These are phyloP conservation scores for Termitomyces sp. DNA, from an alignment of 768 basidiomycete genomes.

Conservation along the genomic window DNA sequence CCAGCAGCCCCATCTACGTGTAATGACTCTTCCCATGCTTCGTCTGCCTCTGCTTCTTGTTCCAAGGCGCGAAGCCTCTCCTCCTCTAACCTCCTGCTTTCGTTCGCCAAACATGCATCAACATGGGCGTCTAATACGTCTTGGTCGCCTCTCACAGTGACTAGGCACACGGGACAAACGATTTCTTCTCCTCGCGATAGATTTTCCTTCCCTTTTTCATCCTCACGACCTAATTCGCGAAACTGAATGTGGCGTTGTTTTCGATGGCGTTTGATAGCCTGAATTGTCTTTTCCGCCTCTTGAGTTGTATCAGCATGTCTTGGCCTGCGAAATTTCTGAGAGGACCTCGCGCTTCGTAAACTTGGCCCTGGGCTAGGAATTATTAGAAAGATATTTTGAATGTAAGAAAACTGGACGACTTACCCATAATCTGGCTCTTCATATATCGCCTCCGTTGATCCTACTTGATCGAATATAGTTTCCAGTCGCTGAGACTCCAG, in stretches of 20 bases:
- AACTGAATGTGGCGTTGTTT: slow-evolving; percentile 64
- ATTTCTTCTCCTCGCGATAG: slow-evolving; percentile 33
- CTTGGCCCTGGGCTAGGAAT: slow-evolving; percentile 24
- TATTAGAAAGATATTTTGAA: not conserved
- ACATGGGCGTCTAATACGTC: slow-evolving; percentile 78
- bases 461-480: slow-evolving; percentile 57
- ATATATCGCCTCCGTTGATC: slow-evolving; percentile 50
- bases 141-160: slow-evolving; percentile 52
- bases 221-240: slow-evolving; percentile 61
- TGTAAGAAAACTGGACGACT: slow-evolving; percentile 10
- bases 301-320: slow-evolving; percentile 28
- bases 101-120: slow-evolving; percentile 70
- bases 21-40: slow-evolving; percentile 23
- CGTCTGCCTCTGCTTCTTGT: slow-evolving; percentile 20
- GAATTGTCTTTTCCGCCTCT: slow-evolving; percentile 48
- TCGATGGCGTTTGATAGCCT: slow-evolving; percentile 60
- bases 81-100: slow-evolving; percentile 36
- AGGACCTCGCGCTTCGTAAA: slow-evolving; percentile 32
- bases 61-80: slow-evolving; percentile 32
- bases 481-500: slow-evolving; percentile 68
- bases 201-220: slow-evolving; percentile 31
- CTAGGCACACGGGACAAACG: slow-evolving; percentile 67
- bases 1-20: slow-evolving; percentile 24
- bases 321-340: slow-evolving; percentile 34
- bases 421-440: slow-evolving; percentile 54